Conservation (phyloP, 108 stramenopile species). For the Skeletonema tropicum region DNA sequence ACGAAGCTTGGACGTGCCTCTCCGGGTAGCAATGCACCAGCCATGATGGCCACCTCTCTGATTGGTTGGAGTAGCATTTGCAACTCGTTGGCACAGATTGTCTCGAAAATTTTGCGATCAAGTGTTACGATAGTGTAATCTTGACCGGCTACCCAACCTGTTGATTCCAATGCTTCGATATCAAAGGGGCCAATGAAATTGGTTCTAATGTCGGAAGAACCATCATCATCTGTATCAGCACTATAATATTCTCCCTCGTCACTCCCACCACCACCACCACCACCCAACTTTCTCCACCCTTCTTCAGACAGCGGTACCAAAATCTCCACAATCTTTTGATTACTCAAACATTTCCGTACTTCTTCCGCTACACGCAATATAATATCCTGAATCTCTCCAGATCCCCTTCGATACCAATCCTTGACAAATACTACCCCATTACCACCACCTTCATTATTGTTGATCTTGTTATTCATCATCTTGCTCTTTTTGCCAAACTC, state of each 20-base stretch:
- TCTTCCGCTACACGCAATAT: conserved; percentile 71
- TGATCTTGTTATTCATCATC: too few relatives aligned
- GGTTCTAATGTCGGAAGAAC: background rate
- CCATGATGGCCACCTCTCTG: conserved; percentile 85
- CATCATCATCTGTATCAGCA: background rate
- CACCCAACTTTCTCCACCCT: conserved; percentile 59
- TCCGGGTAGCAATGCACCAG: conserved; percentile 82
- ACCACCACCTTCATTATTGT: conserved; percentile 5
- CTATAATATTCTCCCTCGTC: background rate
- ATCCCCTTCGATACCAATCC: conserved; percentile 39
- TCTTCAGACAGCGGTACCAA: conserved; percentile 71
- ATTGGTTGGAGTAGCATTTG: conserved; percentile 70
- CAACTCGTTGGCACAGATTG: conserved; percentile 65
- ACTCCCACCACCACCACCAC: conserved; percentile 9
- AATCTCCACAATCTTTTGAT: conserved; percentile 58
- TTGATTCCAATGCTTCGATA: conserved; percentile 3
- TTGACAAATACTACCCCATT: conserved; percentile 3
- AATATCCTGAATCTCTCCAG: conserved; percentile 46
- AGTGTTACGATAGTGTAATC: conserved; percentile 49
- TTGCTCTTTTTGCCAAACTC: conserved; percentile 36
- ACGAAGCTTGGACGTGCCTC: conserved; percentile 74
- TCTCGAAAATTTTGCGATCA: conserved; percentile 69
- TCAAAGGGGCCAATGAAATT: conserved; percentile 43
- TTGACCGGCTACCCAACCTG: conserved; percentile 28
- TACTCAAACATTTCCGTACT: conserved; percentile 73